Evolutionary conservation across 345 rosid species (phyloP).

Genomic region (Hevea brasiliensis): DNA sequence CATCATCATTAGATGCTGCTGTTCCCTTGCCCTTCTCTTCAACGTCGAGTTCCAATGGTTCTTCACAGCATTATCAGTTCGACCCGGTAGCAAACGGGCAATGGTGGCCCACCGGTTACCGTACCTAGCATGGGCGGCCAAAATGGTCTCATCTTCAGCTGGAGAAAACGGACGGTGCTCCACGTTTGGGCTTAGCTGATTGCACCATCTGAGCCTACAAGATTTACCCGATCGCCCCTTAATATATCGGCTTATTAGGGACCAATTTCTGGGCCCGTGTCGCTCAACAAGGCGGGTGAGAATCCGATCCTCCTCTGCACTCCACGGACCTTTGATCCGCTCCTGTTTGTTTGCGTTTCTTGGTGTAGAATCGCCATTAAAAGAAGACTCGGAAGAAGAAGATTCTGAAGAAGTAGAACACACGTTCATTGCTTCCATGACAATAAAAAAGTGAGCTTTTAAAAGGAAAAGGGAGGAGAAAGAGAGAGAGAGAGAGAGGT

Average conservation of each 20-base stretch:
- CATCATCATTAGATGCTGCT: constrained; percentile 13
- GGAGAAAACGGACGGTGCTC: constrained; percentile 60
- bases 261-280: constrained; percentile 60
- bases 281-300: constrained; percentile 52
- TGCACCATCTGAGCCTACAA: constrained; percentile 58
- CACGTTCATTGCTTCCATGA: constrained; percentile 39
- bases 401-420: constrained; percentile 50
- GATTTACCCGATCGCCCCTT: constrained; percentile 63
- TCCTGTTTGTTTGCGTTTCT: constrained; percentile 27
- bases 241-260: constrained; percentile 50
- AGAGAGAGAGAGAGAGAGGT: not conserved
- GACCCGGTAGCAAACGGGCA: constrained; percentile 55
- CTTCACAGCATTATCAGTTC: constrained; percentile 65
- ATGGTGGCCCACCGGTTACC: constrained; percentile 72
- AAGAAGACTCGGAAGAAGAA: constrained; percentile 50
- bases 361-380: constrained; percentile 20
- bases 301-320: constrained; percentile 66
- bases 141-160: constrained; percentile 51
- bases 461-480: not conserved
- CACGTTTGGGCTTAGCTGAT: constrained; percentile 56
- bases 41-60: constrained; percentile 67
- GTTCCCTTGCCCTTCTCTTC: constrained; percentile 46
- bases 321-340: constrained; percentile 69
- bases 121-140: constrained; percentile 52
- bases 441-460: no score